Percentiles rank a stretch among this genome's conserved stretches.
phyloP scores from a whole-genome alignment of 257 asterid genomes.

The Plantago elongata region DNA sequence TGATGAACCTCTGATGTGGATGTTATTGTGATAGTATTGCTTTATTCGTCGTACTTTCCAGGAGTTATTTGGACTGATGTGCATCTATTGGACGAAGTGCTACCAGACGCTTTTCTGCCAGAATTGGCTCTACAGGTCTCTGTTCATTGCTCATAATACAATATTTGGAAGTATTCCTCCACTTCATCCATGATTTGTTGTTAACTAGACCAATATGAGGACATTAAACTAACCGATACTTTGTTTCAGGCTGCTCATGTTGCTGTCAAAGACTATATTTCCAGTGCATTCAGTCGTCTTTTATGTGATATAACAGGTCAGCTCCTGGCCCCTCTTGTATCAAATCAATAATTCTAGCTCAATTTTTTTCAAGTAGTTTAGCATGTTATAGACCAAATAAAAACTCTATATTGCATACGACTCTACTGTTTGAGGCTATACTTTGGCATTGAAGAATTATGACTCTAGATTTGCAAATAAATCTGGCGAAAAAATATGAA shows the following conservation, averaged over 20 bases:
- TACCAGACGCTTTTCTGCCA: constrained; percentile 78
- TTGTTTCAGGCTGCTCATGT: constrained; percentile 63
- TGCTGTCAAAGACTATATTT: constrained; percentile 63
- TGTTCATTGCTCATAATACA: background rate
- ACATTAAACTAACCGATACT: constrained; percentile 19
- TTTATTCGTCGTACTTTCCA: background rate
- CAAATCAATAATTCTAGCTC: background rate
- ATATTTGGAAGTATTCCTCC: background rate
- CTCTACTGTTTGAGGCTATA: too few species aligned
- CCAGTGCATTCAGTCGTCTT: constrained; percentile 58
- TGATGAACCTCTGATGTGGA: background rate
- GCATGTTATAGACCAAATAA: constrained; percentile 1
- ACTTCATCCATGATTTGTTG: background rate
- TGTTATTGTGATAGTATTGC: too few species aligned
- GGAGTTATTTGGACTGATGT: constrained; percentile 72
- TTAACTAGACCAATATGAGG: background rate
- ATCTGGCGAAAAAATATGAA: too few species aligned
- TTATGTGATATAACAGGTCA: constrained; percentile 69
- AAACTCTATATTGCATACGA: background rate
- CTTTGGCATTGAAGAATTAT: too few species aligned
- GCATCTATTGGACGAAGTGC: constrained; percentile 77
- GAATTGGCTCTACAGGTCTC: constrained; percentile 30
- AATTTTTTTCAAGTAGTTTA: constrained; percentile 4
- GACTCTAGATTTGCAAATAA: too few species aligned
- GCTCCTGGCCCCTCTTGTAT: constrained; percentile 19